Evolutionary conservation across 768 basidiomycete species (phyloP), one percentile per base, ranked within the genome.

Genomic region (Tulasnella sp.): DNA sequence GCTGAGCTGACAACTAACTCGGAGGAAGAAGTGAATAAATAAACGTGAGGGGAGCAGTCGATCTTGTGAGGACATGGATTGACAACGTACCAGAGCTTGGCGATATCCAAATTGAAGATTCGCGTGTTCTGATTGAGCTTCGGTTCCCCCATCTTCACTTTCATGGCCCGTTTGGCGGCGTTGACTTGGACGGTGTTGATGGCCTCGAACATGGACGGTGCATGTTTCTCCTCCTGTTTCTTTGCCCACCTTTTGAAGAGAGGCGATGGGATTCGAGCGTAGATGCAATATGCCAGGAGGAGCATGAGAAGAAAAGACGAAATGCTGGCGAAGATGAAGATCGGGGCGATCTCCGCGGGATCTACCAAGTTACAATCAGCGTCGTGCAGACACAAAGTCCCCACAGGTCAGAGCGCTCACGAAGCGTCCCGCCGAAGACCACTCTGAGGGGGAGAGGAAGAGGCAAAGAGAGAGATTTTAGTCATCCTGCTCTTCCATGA

Each of bases 61-160:
- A 26, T 29, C 11, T 17, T 21, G 8, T 26, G 24, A 59, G 13
- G 23, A 4, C n/a, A n/a, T n/a, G n/a, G n/a, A 11, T 29, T 7
- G 26, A 24, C 29, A 64, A 47, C 64, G 15, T 32, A 65, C 64
- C 60, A 21, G 23, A 65, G 27, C 32, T 65, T 65, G 27, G 64
- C 64, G 2, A 65, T 51, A 38, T 65, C 64, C 27, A 65, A 38
- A 51, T 65, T 50, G 49, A 63, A 65, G 11, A 10, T 58, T 11
- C 41, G 5, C 5, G 17, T 19, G n/a, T 60, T 19, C 32, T 29
- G 15, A 41, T 11, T 44, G 26, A 21, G 17, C 9, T 61, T 19
- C 1, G 21, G 21, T n/a, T 60, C 56, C 30, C n/a, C 1, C 19
- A 60, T 29, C 8, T 17, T 13, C 10, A 13, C 7, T 11, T 9